Conservation (phyloP, 2,329 filamentous ascomycete species). For the Diaporthe ampelina region DNA sequence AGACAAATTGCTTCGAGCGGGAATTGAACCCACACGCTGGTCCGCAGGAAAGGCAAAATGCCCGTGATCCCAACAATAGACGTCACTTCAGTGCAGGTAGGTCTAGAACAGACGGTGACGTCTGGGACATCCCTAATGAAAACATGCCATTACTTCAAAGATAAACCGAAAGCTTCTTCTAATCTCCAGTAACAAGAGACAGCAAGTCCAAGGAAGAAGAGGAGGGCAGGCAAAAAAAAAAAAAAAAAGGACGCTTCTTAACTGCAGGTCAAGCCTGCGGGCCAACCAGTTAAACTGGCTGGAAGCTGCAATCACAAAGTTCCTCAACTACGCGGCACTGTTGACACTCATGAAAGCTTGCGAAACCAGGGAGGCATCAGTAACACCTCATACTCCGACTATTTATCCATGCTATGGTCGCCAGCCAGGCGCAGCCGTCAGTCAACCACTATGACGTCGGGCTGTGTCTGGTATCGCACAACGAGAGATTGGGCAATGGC, state of each 20-base stretch:
- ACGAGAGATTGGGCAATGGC: conserved; percentile 26
- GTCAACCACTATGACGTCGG: conserved; percentile 35
- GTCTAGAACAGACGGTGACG: neutral
- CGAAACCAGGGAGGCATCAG: neutral
- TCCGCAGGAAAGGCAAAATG: neutral
- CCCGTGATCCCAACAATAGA: neutral
- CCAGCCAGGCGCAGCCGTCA: conserved; percentile 6
- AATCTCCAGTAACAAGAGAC: neutral
- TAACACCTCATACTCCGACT: neutral
- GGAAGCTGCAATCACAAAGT: conserved; percentile 8
- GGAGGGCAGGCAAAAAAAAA: too few species aligned
- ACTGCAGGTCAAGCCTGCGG: conserved; percentile 24
- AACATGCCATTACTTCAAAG: neutral
- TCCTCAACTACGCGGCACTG: conserved; percentile 18
- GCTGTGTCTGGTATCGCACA: conserved; percentile 26
- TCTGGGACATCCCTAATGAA: neutral
- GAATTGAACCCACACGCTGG: neutral
- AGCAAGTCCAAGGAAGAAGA: neutral
- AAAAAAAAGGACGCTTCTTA: conserved; percentile 1
- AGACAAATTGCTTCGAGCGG: neutral
- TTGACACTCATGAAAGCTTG: conserved; percentile 1
- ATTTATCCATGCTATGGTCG: neutral
- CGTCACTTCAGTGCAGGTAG: too few species aligned
- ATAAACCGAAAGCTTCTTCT: neutral
- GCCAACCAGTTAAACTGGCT: conserved; percentile 24